These are phyloP conservation scores for Nakaseomyces delphensis DNA, from an alignment of 1,139 yeast genomes.

Conservation along the genomic window DNA sequence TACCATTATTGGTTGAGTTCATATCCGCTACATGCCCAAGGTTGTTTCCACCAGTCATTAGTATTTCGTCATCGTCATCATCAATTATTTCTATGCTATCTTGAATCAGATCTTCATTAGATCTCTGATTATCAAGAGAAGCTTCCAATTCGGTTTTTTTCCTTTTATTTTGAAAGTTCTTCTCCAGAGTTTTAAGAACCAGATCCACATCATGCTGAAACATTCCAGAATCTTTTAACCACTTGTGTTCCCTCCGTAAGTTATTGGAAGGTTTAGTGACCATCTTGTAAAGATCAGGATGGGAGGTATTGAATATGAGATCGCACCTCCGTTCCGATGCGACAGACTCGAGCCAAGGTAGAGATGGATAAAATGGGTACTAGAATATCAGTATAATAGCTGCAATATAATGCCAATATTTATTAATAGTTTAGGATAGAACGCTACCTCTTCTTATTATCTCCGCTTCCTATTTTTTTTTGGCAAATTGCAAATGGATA, in stretches of 20 bases:
- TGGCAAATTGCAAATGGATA: too few relatives aligned
- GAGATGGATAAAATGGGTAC: too few relatives aligned
- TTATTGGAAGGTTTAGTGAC: slow-evolving; percentile 27
- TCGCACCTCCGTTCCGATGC: too few relatives aligned
- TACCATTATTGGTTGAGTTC: not conserved
- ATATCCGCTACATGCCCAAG: not conserved
- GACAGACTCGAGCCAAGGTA: too few relatives aligned
- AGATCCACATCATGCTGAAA: slow-evolving; percentile 18
- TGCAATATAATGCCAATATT: too few relatives aligned
- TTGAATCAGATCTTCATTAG: not conserved
- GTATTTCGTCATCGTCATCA: slow-evolving; percentile 2
- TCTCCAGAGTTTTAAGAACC: slow-evolving; percentile 15
- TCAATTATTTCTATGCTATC: slow-evolving; percentile 2
- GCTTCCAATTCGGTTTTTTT: not conserved
- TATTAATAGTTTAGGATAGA: too few relatives aligned
- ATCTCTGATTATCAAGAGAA: not conserved
- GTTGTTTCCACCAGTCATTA: not conserved
- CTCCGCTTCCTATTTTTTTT: too few relatives aligned
- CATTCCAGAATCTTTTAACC: slow-evolving; percentile 23
- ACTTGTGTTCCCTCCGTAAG: slow-evolving; percentile 28
- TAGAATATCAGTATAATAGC: too few relatives aligned
- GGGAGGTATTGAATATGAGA: too few relatives aligned
- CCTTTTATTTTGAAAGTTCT: slow-evolving; percentile 12
- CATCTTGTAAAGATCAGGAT: too few relatives aligned
- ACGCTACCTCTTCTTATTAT: too few relatives aligned